Percentiles rank a stretch among this genome's conserved stretches.
Evolutionary conservation across 768 basidiomycete species (phyloP).

Genomic region (Mrakia blollopis): DNA sequence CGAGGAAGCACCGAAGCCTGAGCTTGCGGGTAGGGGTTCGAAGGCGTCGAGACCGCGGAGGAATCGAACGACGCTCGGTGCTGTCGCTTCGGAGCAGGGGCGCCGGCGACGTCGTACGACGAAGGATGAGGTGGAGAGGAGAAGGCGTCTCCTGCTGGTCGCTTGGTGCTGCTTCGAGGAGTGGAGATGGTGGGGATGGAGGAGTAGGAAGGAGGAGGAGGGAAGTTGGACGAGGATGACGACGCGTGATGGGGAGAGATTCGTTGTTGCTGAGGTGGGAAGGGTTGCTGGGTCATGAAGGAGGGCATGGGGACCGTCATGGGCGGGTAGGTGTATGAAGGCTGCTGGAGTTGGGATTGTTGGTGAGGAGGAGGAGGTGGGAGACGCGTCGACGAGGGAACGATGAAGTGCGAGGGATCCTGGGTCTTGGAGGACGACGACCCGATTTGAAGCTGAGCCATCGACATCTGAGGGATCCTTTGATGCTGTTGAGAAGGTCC

Average conservation of each 20-base stretch:
- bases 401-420: background rate
- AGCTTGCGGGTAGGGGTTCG: background rate
- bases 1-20: background rate
- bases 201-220: background rate
- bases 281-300: background rate
- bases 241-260: background rate
- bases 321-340: background rate
- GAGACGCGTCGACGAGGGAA: background rate
- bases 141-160: slow-evolving; percentile 8
- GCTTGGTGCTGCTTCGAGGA: slow-evolving; percentile 11
- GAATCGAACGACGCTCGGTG: slow-evolving; percentile 15
- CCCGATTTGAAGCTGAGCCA: slow-evolving; percentile 9
- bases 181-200: background rate
- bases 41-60: slow-evolving; percentile 1
- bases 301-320: background rate
- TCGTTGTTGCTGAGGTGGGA: background rate
- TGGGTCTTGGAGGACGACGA: background rate
- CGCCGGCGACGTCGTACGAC: background rate
- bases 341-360: background rate
- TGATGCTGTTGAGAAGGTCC: background rate
- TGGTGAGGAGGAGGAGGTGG: background rate
- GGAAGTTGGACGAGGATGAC: background rate
- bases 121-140: slow-evolving; percentile 4
- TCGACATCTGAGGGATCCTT: slow-evolving; percentile 7
- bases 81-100: background rate